These are phyloP conservation scores for Aspergillus vadensis DNA, from an alignment of 2,329 filamentous ascomycete genomes.

Conservation along the genomic window DNA sequence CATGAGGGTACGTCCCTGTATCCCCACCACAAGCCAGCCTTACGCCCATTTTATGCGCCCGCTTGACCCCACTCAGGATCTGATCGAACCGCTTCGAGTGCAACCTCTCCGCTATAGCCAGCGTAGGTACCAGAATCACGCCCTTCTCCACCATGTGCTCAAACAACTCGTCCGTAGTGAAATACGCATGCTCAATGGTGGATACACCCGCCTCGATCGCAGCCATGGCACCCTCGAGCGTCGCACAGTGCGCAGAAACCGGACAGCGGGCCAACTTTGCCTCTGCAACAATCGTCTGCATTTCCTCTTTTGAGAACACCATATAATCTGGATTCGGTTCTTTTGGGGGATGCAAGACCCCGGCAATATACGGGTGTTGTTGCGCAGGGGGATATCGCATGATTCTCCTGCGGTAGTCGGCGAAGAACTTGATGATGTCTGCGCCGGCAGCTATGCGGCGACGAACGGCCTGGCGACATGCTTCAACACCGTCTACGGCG, in stretches of 20 bases:
- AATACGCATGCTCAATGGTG: not conserved
- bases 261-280: not conserved
- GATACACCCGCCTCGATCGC: not conserved
- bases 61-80: not conserved
- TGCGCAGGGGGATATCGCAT: not conserved
- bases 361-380: not conserved
- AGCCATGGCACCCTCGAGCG: not conserved
- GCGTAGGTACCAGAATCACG: not conserved
- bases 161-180: not conserved
- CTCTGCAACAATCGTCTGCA: not conserved
- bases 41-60: not conserved
- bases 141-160: not conserved
- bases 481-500: not conserved
- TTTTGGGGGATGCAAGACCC: not conserved
- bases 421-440: slow-evolving; percentile 3
- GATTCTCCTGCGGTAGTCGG: not conserved
- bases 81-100: not conserved
- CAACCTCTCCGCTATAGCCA: not conserved
- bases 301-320: not conserved
- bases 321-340: not conserved
- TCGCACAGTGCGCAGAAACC: not conserved
- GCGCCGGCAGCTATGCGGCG: slow-evolving; percentile 1
- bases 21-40: not conserved
- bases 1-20: not conserved
- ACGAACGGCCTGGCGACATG: not conserved